Conservation (phyloP, 2,329 filamentous ascomycete species). For the Penicillium hesseltinei region DNA sequence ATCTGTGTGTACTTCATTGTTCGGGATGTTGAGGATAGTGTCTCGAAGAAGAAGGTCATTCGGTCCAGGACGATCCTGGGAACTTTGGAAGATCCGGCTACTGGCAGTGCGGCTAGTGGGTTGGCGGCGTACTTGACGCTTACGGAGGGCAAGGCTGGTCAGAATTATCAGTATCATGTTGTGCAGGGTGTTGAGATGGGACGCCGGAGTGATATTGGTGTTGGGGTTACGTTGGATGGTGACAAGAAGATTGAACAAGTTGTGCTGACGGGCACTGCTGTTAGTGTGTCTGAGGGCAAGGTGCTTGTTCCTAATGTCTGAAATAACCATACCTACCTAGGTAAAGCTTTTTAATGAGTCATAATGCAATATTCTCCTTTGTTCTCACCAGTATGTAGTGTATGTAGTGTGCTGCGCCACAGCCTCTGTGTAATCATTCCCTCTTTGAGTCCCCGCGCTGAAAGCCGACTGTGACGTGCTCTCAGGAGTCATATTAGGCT, state of each 20-base stretch:
- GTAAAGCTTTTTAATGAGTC: not conserved
- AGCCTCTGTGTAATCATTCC: not conserved
- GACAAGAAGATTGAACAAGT: conserved; percentile 33
- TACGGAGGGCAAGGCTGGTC: conserved; percentile 33
- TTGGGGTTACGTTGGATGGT: conserved; percentile 26
- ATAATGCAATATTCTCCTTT: not conserved
- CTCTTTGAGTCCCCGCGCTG: not conserved
- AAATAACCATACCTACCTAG: not conserved
- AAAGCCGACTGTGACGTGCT: not conserved
- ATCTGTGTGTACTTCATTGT: conserved; percentile 36
- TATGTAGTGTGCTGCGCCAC: not conserved
- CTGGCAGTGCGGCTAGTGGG: conserved; percentile 60
- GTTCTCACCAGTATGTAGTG: not conserved
- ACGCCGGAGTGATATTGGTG: conserved; percentile 43
- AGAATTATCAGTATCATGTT: conserved; percentile 49
- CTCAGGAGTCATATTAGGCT: not conserved
- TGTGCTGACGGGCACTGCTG: conserved; percentile 36
- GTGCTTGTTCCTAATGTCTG: conserved; percentile 26
- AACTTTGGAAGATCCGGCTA: conserved; percentile 34
- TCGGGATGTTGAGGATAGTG: conserved; percentile 55
- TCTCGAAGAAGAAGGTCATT: conserved; percentile 45
- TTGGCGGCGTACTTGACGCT: conserved; percentile 56
- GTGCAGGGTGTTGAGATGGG: conserved; percentile 70
- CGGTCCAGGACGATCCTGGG: conserved; percentile 33
- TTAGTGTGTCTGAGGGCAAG: conserved; percentile 37